phyloP scores from a whole-genome alignment of 208 protist genomes.

The Trypanosoma cruzi region DNA sequence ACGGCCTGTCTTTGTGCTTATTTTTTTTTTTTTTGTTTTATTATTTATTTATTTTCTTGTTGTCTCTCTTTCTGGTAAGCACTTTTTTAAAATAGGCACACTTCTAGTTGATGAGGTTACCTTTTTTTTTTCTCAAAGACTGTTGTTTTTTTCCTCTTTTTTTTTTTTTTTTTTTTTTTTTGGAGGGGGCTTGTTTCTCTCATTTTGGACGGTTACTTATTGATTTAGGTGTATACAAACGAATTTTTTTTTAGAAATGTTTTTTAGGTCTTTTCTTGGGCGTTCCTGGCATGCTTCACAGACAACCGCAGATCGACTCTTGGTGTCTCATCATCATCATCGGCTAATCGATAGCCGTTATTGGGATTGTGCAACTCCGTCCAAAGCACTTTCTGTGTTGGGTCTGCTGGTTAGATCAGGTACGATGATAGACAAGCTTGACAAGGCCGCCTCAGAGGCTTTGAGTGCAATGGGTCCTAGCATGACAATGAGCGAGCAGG shows the following conservation, averaged over 20 bases:
- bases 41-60: not conserved
- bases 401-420: conserved; percentile 54
- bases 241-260: conserved; percentile 22
- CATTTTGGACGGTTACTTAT: not conserved
- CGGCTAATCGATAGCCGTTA: conserved; percentile 38
- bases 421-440: conserved; percentile 55
- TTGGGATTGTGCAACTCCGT: conserved; percentile 77
- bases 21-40: conserved; percentile 4
- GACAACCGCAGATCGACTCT: conserved; percentile 29
- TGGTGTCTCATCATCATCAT: conserved; percentile 36
- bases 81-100: too few relatives aligned
- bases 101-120: too few relatives aligned
- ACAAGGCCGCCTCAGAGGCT: conserved; percentile 37
- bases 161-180: conserved; percentile 3
- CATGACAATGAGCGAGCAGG: conserved; percentile 61
- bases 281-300: conserved; percentile 12
- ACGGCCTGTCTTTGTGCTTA: conserved; percentile 36
- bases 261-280: conserved; percentile 4
- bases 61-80: too few relatives aligned
- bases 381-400: conserved; percentile 52
- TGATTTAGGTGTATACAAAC: conserved; percentile 3
- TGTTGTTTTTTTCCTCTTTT: too few relatives aligned
- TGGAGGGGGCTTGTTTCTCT: not conserved
- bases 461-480: conserved; percentile 49
- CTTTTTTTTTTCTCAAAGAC: too few relatives aligned